Evolutionary conservation across 83 land plant genomes (phyloP), one percentile per base, ranked within the genome.

Genomic region (Picea mariana): DNA sequence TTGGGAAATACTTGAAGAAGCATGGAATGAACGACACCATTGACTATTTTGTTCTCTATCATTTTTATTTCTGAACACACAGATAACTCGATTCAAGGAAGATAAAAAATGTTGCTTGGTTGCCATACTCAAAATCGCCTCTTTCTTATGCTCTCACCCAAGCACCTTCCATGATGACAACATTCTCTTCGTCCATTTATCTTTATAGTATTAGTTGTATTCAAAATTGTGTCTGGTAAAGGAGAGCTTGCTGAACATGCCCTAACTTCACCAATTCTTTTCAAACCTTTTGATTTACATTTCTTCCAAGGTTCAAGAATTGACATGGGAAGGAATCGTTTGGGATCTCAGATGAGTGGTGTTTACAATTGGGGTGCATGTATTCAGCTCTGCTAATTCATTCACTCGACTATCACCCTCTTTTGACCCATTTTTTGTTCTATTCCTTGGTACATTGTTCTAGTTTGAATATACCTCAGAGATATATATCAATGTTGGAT

Each of bases 281-380:
- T 47, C 59, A 73, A 44, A 8, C 16, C 77, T 73, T 73, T 73
- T n/a, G 83, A 40, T 47, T 47, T 49, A 20, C 77, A 87, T 49
- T 92, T 90, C 92, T 75, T 88, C 91, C 88, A 86, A 34, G 89
- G 88, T 34, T 86, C 95, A 21, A 73, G 52, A 18, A 18, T 77
- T 90, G 60, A 90, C 88, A 71, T 85, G 72, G 21, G 94, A 86
- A 31, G 94, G 94, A 47, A 88, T 80, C 55, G 81, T 89, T 82
- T 82, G 90, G 62, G 85, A 84, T 18, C 94, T 69, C 9, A 91
- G 92, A 8, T 91, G 62, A 42, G 92, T 85, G 16, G 86, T 88
- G 81, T 87, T 84, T 79, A 86, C 90, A 72, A 82, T 67, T 64
- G 94, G 89, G 49, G 77, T 27, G 21, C 59, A 27, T 73, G 77